A percentile compares a stretch with the other conserved stretches of the same genome.
phyloP scores from a whole-genome alignment of 2,329 filamentous ascomycete species.

The Diaporthe vaccinii region DNA sequence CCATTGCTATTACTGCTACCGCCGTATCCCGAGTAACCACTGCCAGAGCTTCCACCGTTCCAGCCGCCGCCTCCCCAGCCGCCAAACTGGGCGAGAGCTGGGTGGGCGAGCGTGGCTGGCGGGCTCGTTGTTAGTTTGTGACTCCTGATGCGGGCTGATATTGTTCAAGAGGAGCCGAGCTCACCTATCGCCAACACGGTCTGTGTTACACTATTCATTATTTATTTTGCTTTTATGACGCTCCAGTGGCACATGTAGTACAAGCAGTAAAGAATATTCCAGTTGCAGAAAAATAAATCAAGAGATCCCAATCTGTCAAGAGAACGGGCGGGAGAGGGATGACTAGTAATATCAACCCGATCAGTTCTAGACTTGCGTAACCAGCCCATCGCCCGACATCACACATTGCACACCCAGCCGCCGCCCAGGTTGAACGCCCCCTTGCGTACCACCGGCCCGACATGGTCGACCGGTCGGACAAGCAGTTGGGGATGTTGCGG shows the following conservation, averaged over 20 bases:
- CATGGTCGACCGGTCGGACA: constrained; percentile 29
- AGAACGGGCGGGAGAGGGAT: not conserved
- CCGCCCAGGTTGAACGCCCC: not conserved
- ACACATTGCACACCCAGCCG: not conserved
- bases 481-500: constrained; percentile 39
- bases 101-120: not conserved
- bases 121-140: not conserved
- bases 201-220: constrained; percentile 10
- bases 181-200: constrained; percentile 31
- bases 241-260: not conserved
- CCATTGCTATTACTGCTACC: not conserved
- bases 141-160: too few species aligned
- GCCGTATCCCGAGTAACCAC: not conserved
- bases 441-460: not conserved
- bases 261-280: not conserved
- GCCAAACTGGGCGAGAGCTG: constrained; percentile 32
- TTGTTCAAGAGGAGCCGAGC: not conserved
- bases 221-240: not conserved
- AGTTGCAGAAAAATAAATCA: not conserved
- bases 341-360: constrained; percentile 1
- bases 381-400: not conserved
- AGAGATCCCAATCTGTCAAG: not conserved
- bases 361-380: not conserved
- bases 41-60: not conserved
- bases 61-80: constrained; percentile 21